These are phyloP conservation scores for Arbutus unedo DNA, from an alignment of 148 eudicot species.

Conservation along the genomic window DNA sequence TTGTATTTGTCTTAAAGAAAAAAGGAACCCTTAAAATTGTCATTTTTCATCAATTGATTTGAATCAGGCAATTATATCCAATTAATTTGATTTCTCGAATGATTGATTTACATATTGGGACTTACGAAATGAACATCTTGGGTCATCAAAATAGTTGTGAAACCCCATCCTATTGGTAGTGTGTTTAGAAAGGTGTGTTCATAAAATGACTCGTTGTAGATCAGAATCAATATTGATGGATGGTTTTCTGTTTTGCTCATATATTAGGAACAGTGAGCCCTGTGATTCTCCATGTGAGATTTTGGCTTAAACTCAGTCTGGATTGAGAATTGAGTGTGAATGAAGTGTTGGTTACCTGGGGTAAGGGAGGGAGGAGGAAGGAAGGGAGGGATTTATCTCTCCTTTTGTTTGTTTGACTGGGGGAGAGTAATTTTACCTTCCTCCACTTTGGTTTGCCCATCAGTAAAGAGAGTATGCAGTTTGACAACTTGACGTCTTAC, in stretches of 20 bases:
- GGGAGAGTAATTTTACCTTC: background rate
- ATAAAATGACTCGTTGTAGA: background rate
- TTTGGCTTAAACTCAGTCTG: background rate
- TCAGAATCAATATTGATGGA: background rate
- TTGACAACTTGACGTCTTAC: too few species aligned
- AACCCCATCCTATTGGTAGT: too few species aligned
- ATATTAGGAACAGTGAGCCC: background rate
- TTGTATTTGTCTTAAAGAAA: too few species aligned
- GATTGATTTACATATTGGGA: too few species aligned
- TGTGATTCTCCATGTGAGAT: background rate
- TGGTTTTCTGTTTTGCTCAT: background rate
- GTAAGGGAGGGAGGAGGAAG: background rate
- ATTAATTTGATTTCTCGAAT: too few species aligned
- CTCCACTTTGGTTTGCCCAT: background rate
- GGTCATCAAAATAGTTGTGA: too few species aligned
- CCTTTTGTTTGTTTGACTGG: background rate
- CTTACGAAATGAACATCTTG: too few species aligned
- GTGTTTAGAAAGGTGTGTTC: too few species aligned
- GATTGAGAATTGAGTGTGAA: background rate
- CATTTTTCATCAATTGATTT: too few species aligned
- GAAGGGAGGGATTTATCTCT: background rate
- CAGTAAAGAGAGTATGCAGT: too few species aligned
- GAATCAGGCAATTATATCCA: too few species aligned
- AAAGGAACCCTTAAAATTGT: too few species aligned
- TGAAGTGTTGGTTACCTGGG: background rate